Conservation (phyloP, 768 basidiomycete species). For the Lactarius quietus region DNA sequence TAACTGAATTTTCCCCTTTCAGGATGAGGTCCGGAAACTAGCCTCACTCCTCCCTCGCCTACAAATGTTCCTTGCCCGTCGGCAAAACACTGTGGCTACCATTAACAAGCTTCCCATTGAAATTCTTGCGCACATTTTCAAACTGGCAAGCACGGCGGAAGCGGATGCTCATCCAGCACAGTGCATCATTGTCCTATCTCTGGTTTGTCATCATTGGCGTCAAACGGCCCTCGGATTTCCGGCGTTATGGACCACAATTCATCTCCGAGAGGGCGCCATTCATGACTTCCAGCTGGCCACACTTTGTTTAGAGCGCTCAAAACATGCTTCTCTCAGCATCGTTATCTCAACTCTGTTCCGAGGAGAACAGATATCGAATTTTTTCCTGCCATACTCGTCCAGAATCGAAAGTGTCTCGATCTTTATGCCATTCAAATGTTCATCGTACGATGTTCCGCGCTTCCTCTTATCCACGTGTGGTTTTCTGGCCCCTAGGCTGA, state of each 20-base stretch:
- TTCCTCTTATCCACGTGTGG: slow-evolving; percentile 24
- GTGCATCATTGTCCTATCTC: slow-evolving; percentile 20
- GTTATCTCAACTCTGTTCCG: slow-evolving; percentile 25
- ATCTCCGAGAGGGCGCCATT: slow-evolving; percentile 25
- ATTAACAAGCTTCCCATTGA: slow-evolving; percentile 24
- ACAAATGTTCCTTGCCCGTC: slow-evolving; percentile 19
- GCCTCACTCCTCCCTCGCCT: slow-evolving; percentile 23
- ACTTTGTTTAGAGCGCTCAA: slow-evolving; percentile 26
- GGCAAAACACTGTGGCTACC: slow-evolving; percentile 16
- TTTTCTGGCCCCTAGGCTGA: slow-evolving; percentile 22
- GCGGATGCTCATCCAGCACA: slow-evolving; percentile 17
- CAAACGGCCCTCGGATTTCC: slow-evolving; percentile 26
- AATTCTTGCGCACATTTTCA: slow-evolving; percentile 22
- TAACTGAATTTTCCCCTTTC: slow-evolving; percentile 4
- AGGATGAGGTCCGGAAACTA: slow-evolving; percentile 21
- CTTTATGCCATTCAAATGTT: slow-evolving; percentile 23
- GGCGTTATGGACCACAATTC: slow-evolving; percentile 24
- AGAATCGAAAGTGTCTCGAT: slow-evolving; percentile 24
- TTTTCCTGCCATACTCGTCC: slow-evolving; percentile 23
- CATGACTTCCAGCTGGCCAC: slow-evolving; percentile 26
- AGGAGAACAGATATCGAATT: slow-evolving; percentile 25
- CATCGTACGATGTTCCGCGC: slow-evolving; percentile 22
- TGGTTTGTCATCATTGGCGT: slow-evolving; percentile 27
- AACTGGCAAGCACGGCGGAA: slow-evolving; percentile 17
- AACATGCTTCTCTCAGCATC: slow-evolving; percentile 21